Evolutionary conservation across 2,329 filamentous ascomycete species (phyloP), one percentile per base, ranked within the genome.

Genomic region (Fusarium guadeloupense): DNA sequence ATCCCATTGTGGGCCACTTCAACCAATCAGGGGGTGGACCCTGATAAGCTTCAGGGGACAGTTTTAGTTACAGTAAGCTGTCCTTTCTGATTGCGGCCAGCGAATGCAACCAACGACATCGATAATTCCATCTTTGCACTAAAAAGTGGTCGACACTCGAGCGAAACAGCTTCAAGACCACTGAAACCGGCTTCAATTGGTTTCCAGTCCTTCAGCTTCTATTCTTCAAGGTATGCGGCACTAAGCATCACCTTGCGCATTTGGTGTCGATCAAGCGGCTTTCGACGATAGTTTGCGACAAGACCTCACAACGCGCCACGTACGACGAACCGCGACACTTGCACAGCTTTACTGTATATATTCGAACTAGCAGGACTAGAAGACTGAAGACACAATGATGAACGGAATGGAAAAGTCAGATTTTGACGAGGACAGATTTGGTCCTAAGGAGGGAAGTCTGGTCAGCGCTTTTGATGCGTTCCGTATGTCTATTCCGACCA

Each of bases 391-490:
- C 25, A 44, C 25, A 23, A 69, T 53, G 58, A 95, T 96, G 92
- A 91, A 95, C 83, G 90, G 89, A 71, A 93, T 89, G 79, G 81
- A 87, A 68, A 83, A 89, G 71, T 83, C 85, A 68, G 49, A 48
- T 50, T 59, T 93, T 68, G 84, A 93, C 71, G 93, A 97, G 70
- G 89, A 90, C 75, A 80, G 86, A 63, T 97, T 97, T 79, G 90
- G 86, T 71, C 88, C 91, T 69, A 89, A 89, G 73, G 82, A 85
- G 51, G 82, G 78, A 34, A 68, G 62, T 75, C 85, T 89, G 54
- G 86, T 96, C 71, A 89, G 89, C 76, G 93, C 94, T 56, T 99
- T 99, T 77, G 95, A 99, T 81, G 94, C 93, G 66, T 99, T 99
- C 76, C 94, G 93, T 97, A 85, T 74, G 91, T 69, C 33, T 38